Percentiles rank a stretch among this genome's conserved stretches.
Evolutionary conservation across 257 asterid genomes (phyloP).

Genomic region (Nicotiana sylvestris): DNA sequence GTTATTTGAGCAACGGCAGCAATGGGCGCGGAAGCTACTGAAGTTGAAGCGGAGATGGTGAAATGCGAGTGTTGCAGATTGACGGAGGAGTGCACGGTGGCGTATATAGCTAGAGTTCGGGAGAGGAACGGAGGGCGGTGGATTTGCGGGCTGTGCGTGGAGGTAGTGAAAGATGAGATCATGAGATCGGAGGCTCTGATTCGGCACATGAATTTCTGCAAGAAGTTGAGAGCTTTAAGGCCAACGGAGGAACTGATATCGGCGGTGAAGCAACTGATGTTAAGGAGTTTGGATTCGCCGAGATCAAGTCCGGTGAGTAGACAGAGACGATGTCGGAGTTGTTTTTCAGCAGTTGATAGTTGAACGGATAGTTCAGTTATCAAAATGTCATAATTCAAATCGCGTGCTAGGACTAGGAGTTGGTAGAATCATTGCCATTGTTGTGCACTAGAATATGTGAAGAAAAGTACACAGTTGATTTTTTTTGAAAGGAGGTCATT

Average conservation of each 20-base stretch:
- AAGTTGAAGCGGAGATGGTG: slow-evolving; percentile 25
- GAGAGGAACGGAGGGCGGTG: slow-evolving; percentile 64
- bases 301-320: slow-evolving; percentile 40
- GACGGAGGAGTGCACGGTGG: slow-evolving; percentile 81
- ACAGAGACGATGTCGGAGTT: slow-evolving; percentile 37
- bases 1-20: slow-evolving; percentile 1
- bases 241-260: slow-evolving; percentile 58
- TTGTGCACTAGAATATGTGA: not conserved
- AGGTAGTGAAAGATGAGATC: slow-evolving; percentile 77
- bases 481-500: not conserved
- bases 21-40: not conserved
- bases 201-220: slow-evolving; percentile 71
- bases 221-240: slow-evolving; percentile 42
- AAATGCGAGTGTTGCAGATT: slow-evolving; percentile 83
- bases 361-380: slow-evolving; percentile 1
- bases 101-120: slow-evolving; percentile 46
- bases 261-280: slow-evolving; percentile 69
- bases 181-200: slow-evolving; percentile 62
- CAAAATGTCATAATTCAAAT: not conserved
- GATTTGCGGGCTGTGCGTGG: slow-evolving; percentile 86
- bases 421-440: too few relatives aligned
- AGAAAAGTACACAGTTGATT: not conserved
- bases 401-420: not conserved
- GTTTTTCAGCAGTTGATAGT: slow-evolving; percentile 39
- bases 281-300: slow-evolving; percentile 74